Percentiles rank a stretch among this genome's conserved stretches.
phyloP scores from a whole-genome alignment of 78 protist species.

The Dictyostelium brefeldianum region DNA sequence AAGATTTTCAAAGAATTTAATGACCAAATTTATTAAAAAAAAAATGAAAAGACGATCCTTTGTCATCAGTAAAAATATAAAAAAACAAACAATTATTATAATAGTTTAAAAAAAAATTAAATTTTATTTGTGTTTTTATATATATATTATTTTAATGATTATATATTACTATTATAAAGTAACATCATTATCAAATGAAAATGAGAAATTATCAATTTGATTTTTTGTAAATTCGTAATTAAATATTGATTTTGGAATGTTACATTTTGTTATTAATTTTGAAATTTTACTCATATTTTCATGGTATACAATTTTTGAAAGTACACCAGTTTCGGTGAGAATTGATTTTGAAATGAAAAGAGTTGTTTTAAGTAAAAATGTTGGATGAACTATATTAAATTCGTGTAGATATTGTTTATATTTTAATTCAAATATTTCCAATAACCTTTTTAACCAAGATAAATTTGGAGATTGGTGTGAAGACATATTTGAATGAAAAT shows the following conservation, averaged over 20 bases:
- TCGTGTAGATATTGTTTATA: conserved; percentile 27
- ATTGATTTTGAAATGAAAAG: conserved; percentile 26
- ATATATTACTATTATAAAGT: neutral
- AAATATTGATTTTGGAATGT: conserved; percentile 56
- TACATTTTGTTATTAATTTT: neutral
- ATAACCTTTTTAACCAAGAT: conserved; percentile 49
- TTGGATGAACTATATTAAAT: conserved; percentile 59
- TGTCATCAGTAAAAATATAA: no score
- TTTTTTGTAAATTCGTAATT: conserved; percentile 45
- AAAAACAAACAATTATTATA: no score
- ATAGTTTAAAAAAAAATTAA: no score
- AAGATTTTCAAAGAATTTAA: no score
- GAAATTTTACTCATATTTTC: conserved; percentile 24
- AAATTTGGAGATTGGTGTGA: conserved; percentile 46
- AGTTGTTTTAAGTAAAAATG: conserved; percentile 49
- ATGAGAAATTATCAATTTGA: conserved; percentile 31
- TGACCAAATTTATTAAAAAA: no score
- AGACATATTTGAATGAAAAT: conserved; percentile 72
- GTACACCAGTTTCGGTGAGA: neutral
- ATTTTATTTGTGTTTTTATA: no score
- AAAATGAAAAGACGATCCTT: no score
- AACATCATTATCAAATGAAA: conserved; percentile 5
- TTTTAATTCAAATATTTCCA: conserved; percentile 33
- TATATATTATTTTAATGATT: no score
- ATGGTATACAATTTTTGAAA: conserved; percentile 28